Evolutionary conservation across 163 green algal species (phyloP).

Genomic region (Chloroidium sp.): DNA sequence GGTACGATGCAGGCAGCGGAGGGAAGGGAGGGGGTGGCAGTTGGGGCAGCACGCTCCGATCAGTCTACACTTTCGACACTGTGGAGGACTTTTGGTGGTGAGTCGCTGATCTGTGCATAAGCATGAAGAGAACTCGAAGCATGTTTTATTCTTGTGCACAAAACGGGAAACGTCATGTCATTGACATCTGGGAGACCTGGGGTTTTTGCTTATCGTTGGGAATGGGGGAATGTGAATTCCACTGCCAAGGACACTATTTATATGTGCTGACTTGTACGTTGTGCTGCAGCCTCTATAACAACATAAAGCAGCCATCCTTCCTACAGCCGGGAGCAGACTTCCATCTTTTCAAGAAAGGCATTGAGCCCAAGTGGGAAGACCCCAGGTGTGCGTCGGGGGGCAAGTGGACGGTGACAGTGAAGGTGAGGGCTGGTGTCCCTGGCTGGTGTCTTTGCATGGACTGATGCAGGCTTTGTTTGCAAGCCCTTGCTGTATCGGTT

Average conservation of each 20-base stretch:
- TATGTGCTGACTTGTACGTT: not conserved
- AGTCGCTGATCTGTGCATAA: slow-evolving; percentile 12
- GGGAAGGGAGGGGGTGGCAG: slow-evolving; percentile 36
- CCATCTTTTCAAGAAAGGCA: slow-evolving; percentile 94
- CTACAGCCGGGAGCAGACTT: slow-evolving; percentile 84
- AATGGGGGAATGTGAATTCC: not conserved
- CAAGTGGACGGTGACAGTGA: slow-evolving; percentile 76
- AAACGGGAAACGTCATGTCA: not conserved
- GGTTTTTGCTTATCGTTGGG: not conserved
- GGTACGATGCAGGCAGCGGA: slow-evolving; percentile 65
- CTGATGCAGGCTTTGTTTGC: no score
- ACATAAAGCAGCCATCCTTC: slow-evolving; percentile 88
- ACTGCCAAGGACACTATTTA: no score
- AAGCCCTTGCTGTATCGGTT: no score
- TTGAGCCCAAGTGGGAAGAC: slow-evolving; percentile 99
- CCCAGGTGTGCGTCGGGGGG: slow-evolving; percentile 78
- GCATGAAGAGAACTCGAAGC: no score
- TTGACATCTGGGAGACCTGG: not conserved
- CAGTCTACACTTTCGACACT: slow-evolving; percentile 93
- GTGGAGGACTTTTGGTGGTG: slow-evolving; percentile 99
- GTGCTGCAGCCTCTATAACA: slow-evolving; percentile 93
- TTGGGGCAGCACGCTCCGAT: slow-evolving; percentile 84
- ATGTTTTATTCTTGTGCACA: no score
- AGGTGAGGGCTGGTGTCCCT: no score
- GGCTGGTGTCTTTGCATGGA: no score